These are phyloP conservation scores for Trametes pubescens DNA, from an alignment of 1,284 basidiomycete species.

Conservation along the genomic window DNA sequence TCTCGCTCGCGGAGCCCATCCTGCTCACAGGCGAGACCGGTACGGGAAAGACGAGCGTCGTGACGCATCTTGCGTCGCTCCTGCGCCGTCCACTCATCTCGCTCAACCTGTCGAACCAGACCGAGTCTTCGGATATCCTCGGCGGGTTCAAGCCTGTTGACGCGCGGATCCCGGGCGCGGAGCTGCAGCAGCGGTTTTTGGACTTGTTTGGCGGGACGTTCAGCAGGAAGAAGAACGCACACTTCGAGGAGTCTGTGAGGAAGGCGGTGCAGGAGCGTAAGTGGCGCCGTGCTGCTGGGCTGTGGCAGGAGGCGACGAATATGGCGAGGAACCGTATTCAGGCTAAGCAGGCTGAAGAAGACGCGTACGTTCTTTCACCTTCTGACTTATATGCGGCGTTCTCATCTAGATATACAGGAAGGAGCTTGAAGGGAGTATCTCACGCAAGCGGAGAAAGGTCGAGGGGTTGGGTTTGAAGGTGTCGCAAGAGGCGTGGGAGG, in stretches of 20 bases:
- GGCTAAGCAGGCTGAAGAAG: conserved; percentile 51
- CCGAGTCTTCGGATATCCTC: conserved; percentile 93
- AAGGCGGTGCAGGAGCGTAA: conserved; percentile 86
- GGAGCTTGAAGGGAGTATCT: conserved; percentile 47
- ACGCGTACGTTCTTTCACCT: conserved; percentile 49
- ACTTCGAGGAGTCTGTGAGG: conserved; percentile 86
- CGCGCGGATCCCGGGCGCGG: conserved; percentile 78
- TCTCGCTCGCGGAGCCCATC: conserved; percentile 84
- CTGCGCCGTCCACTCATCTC: conserved; percentile 84
- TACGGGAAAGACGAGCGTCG: conserved; percentile 96
- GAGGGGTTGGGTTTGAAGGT: conserved; percentile 54
- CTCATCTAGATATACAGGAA: conserved; percentile 34
- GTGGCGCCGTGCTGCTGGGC: conserved; percentile 85
- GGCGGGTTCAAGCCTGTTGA: conserved; percentile 98
- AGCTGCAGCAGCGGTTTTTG: conserved; percentile 81
- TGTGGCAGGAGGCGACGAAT: conserved; percentile 86
- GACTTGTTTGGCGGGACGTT: conserved; percentile 91
- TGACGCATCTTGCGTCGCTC: conserved; percentile 89
- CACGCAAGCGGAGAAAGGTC: conserved; percentile 81
- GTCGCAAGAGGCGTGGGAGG: conserved; percentile 72
- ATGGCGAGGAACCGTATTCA: conserved; percentile 72
- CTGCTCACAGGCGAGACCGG: conserved; percentile 98
- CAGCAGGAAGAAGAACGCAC: conserved; percentile 89
- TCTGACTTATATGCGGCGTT: neutral
- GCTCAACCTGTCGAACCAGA: conserved; percentile 96